These are phyloP conservation scores for Brassica nigra DNA, from an alignment of 345 rosid species.

Conservation along the genomic window DNA sequence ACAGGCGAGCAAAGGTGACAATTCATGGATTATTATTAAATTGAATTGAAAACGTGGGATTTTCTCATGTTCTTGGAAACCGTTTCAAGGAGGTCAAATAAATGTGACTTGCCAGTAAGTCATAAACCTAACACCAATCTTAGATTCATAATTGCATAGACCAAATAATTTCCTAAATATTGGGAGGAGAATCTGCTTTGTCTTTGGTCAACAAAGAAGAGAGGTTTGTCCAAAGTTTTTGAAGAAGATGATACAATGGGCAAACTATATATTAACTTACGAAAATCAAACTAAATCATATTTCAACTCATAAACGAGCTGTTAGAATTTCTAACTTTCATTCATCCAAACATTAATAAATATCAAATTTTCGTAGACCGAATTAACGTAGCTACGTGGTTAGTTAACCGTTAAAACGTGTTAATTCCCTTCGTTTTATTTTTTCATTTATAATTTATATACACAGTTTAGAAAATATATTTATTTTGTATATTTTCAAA, in stretches of 20 bases:
- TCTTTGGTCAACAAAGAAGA: background rate
- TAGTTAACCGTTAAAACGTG: background rate
- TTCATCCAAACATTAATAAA: background rate
- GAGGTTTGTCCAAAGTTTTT: background rate
- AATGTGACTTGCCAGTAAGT: slow-evolving; percentile 1
- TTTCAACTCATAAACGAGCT: background rate
- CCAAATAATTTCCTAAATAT: slow-evolving; percentile 4
- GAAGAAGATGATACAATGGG: background rate
- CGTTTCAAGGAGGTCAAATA: slow-evolving; percentile 4
- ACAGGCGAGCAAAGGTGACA: background rate
- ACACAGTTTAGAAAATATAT: no score
- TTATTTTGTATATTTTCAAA: no score
- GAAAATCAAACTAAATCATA: background rate
- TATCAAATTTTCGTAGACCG: background rate
- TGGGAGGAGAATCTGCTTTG: background rate
- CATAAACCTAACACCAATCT: background rate
- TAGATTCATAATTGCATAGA: slow-evolving; percentile 1
- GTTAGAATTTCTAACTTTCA: background rate
- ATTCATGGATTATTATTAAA: background rate
- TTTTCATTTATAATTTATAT: no score
- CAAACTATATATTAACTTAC: background rate
- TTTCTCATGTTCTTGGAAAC: slow-evolving; percentile 10
- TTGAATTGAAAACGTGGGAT: slow-evolving; percentile 34
- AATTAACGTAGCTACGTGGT: background rate
- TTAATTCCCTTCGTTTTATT: no score